Evolutionary conservation across 1,284 basidiomycete genomes (phyloP).

Genomic region (Ganoderma boninense): DNA sequence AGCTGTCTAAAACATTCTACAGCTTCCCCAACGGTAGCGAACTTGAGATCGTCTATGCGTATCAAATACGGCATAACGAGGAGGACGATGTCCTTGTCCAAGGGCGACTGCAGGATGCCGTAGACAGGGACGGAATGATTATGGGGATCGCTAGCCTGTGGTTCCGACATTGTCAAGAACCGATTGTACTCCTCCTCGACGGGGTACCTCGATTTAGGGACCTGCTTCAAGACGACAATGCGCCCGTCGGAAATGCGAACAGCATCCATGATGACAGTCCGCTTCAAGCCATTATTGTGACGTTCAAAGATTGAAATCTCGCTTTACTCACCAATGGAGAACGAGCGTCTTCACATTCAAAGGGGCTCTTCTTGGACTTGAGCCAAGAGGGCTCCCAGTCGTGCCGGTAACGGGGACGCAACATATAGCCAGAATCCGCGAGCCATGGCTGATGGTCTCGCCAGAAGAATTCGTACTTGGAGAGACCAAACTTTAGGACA

Average conservation of each 20-base stretch:
- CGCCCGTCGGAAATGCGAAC: slow-evolving; percentile 19
- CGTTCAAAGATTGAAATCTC: not conserved
- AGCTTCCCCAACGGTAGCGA: slow-evolving; percentile 39
- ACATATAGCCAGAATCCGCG: slow-evolving; percentile 25
- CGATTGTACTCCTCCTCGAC: not conserved
- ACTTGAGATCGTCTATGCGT: slow-evolving; percentile 28
- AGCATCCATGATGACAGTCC: slow-evolving; percentile 21
- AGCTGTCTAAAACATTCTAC: slow-evolving; percentile 40
- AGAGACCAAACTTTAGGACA: not conserved
- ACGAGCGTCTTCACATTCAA: slow-evolving; percentile 22
- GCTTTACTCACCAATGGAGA: not conserved
- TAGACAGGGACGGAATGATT: slow-evolving; percentile 42
- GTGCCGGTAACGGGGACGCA: slow-evolving; percentile 22
- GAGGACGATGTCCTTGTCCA: slow-evolving; percentile 25
- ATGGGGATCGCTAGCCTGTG: slow-evolving; percentile 26
- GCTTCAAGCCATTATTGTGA: not conserved
- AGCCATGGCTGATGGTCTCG: not conserved
- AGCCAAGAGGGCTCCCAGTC: slow-evolving; percentile 31
- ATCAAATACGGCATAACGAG: slow-evolving; percentile 41
- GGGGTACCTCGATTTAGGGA: slow-evolving; percentile 28
- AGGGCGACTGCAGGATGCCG: slow-evolving; percentile 32
- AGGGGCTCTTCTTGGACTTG: slow-evolving; percentile 2
- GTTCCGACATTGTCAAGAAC: slow-evolving; percentile 13
- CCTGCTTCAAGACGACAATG: slow-evolving; percentile 13
- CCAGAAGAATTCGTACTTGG: not conserved